Evolutionary conservation across 1,139 yeast species (phyloP).

Genomic region (Yamadazyma spencermartinsiae): DNA sequence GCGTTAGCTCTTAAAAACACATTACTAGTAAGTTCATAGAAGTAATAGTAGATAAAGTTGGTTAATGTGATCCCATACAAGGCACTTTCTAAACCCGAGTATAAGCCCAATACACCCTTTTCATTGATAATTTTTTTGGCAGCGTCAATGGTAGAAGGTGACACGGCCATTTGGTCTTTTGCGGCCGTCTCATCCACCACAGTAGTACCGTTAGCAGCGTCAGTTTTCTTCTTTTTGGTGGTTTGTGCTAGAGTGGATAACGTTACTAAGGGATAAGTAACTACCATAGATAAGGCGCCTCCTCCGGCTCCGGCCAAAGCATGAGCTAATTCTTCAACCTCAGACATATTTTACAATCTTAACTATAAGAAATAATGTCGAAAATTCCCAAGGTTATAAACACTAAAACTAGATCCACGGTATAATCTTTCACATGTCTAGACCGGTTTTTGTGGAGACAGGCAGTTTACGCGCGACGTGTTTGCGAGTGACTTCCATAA

Average conservation of each 20-base stretch:
- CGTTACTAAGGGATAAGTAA: conserved; percentile 84
- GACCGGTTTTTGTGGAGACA: conserved; percentile 12
- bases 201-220: conserved; percentile 14
- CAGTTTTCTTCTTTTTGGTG: conserved; percentile 31
- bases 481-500: conserved; percentile 3
- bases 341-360: conserved; percentile 24
- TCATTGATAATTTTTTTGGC: conserved; percentile 51
- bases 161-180: conserved; percentile 14
- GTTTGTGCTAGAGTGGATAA: conserved; percentile 85
- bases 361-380: background rate
- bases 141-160: conserved; percentile 28
- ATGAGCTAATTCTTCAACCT: conserved; percentile 64
- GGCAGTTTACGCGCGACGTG: conserved; percentile 2
- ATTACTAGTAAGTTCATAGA: conserved; percentile 72
- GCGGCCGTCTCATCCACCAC: conserved; percentile 16
- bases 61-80: conserved; percentile 82
- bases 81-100: conserved; percentile 87
- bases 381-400: background rate
- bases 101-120: conserved; percentile 72
- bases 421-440: conserved; percentile 11
- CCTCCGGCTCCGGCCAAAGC: conserved; percentile 94
- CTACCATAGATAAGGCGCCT: conserved; percentile 82
- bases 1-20: conserved; percentile 46
- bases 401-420: conserved; percentile 7
- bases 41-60: conserved; percentile 87